Evolutionary conservation across 805 yeast genomes (phyloP).

Genomic region (Metschnikowia bowlesiae): DNA sequence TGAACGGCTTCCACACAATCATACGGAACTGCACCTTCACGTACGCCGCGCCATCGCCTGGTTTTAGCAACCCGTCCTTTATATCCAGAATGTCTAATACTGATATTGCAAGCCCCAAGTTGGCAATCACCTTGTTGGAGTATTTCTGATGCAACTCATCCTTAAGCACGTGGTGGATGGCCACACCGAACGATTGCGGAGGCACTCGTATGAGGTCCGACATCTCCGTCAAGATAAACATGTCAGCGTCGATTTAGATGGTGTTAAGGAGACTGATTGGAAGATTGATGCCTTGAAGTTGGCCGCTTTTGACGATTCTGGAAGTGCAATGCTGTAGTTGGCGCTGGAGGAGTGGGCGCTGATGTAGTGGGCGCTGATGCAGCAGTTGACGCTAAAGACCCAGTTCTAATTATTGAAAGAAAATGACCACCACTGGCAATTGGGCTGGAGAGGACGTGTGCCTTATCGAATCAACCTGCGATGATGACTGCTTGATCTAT

Average conservation of each 20-base stretch:
- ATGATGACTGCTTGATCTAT: no score
- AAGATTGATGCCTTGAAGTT: no score
- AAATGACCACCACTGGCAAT: no score
- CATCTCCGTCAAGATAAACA: constrained; percentile 82
- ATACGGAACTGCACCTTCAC: constrained; percentile 71
- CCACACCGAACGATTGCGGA: constrained; percentile 74
- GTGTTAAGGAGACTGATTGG: background rate
- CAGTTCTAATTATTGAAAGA: no score
- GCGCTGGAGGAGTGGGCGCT: no score
- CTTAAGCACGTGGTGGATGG: constrained; percentile 66
- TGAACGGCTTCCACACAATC: constrained; percentile 86
- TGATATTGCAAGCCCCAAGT: constrained; percentile 78
- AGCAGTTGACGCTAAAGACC: no score
- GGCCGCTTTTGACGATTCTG: background rate
- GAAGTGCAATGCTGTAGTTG: no score
- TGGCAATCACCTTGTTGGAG: constrained; percentile 78
- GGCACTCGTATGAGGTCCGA: constrained; percentile 85
- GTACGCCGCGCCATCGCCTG: constrained; percentile 91
- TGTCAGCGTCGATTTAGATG: constrained; percentile 19
- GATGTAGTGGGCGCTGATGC: no score
- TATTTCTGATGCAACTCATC: constrained; percentile 81
- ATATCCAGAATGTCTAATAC: constrained; percentile 79
- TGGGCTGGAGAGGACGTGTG: no score
- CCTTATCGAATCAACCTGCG: no score
- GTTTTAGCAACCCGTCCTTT: constrained; percentile 84